Conservation (phyloP, 495 filamentous ascomycete species). For the Penicillium paradoxum region DNA sequence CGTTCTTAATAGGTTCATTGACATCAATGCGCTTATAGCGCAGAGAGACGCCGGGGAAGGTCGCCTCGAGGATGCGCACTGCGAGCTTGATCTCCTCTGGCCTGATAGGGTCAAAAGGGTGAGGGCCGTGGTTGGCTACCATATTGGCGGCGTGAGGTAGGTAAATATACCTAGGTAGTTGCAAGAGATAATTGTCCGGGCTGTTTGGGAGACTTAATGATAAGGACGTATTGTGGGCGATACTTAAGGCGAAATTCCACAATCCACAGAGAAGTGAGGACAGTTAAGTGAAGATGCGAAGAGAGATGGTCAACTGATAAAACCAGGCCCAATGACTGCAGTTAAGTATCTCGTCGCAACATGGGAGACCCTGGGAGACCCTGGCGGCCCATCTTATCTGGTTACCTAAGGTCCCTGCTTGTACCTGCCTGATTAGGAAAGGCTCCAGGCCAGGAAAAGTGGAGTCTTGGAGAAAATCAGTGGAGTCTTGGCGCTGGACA, state of each 20-base stretch:
- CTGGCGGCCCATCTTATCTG: constrained; percentile 19
- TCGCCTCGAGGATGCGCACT: constrained; percentile 32
- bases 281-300: background rate
- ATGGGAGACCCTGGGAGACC: no score
- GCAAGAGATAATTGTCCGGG: background rate
- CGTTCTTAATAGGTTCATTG: constrained; percentile 36
- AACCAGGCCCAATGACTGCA: background rate
- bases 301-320: background rate
- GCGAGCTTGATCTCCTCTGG: constrained; percentile 38
- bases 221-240: background rate
- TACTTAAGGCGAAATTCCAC: background rate
- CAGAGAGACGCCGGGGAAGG: constrained; percentile 31
- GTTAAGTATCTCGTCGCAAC: constrained; percentile 11
- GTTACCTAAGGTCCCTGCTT: constrained; percentile 9
- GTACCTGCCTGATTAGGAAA: constrained; percentile 22
- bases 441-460: background rate
- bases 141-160: constrained; percentile 4
- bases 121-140: constrained; percentile 16
- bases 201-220: background rate
- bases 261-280: background rate
- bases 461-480: constrained; percentile 1
- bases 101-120: constrained; percentile 41
- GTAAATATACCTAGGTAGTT: background rate
- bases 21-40: constrained; percentile 41
- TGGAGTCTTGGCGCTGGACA: background rate